phyloP scores from a whole-genome alignment of 495 filamentous ascomycete genomes.

The Tuber umbilicatum region DNA sequence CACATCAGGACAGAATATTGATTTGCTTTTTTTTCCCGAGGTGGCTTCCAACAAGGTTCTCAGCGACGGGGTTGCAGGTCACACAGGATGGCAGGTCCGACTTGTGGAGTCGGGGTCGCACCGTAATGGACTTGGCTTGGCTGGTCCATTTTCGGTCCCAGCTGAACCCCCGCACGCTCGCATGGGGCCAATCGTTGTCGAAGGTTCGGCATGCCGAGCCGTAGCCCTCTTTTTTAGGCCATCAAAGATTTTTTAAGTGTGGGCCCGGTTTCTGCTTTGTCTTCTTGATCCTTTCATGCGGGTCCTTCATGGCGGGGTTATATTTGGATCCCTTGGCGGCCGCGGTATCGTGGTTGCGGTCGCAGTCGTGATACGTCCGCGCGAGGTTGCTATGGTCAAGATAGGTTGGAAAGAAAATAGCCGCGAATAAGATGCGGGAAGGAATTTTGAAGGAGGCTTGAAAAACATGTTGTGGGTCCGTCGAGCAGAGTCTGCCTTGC shows the following conservation, averaged over 20 bases:
- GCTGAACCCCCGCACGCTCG: not conserved
- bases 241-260: not conserved
- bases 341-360: not conserved
- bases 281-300: not conserved
- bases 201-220: not conserved
- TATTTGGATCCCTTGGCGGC: not conserved
- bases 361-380: not conserved
- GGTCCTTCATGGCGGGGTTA: not conserved
- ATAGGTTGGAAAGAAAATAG: not conserved
- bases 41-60: not conserved
- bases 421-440: not conserved
- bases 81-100: not conserved
- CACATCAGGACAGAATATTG: not conserved
- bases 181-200: not conserved
- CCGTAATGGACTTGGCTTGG: conserved; percentile 1
- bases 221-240: not conserved
- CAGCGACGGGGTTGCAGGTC: not conserved
- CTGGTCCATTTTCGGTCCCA: not conserved
- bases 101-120: not conserved
- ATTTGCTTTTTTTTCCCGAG: not conserved
- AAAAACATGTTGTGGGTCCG: not conserved
- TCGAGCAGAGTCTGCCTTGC: not conserved
- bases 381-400: not conserved
- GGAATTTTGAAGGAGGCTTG: not conserved
- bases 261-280: not conserved